Percentiles rank a stretch among this genome's conserved stretches.
These are phyloP conservation scores for Takakia lepidozioides DNA, from an alignment of 225 moss, liverwort and hornwort species.

Conservation along the genomic window DNA sequence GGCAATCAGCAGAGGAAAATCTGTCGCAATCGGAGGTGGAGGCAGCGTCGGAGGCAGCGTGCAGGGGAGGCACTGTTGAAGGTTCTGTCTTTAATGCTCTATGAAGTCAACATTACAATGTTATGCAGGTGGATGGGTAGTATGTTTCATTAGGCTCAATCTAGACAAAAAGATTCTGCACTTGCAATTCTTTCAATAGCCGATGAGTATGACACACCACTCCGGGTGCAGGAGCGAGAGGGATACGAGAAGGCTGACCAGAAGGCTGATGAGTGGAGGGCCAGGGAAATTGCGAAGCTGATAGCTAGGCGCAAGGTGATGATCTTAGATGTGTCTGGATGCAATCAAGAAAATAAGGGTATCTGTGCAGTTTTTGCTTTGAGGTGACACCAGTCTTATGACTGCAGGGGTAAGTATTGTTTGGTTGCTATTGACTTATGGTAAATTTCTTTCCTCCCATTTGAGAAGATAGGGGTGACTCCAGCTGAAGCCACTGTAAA, in stretches of 20 bases:
- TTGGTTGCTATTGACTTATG: too few species aligned
- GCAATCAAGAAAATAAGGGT: too few species aligned
- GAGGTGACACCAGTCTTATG: too few species aligned
- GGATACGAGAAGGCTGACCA: constrained; percentile 57
- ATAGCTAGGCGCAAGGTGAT: constrained; percentile 78
- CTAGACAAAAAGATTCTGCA: neutral
- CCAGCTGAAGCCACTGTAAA: too few species aligned
- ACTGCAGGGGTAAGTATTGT: too few species aligned
- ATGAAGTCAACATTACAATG: neutral
- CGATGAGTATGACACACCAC: neutral
- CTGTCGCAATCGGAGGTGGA: constrained; percentile 79
- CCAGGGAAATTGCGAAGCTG: constrained; percentile 81
- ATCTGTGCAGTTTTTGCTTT: too few species aligned
- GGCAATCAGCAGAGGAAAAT: constrained; percentile 54
- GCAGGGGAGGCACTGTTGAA: constrained; percentile 58
- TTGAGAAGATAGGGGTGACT: too few species aligned
- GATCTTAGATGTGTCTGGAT: neutral
- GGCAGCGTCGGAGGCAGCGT: constrained; percentile 67
- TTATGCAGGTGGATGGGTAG: neutral
- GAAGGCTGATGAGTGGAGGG: constrained; percentile 95
- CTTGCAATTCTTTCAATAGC: neutral
- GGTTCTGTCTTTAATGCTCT: constrained; percentile 18
- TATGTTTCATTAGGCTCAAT: too few species aligned
- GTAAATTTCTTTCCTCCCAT: too few species aligned
- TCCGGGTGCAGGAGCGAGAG: constrained; percentile 56